Conservation (phyloP, 768 basidiomycete genomes). For the Pleurotus eryngii region DNA sequence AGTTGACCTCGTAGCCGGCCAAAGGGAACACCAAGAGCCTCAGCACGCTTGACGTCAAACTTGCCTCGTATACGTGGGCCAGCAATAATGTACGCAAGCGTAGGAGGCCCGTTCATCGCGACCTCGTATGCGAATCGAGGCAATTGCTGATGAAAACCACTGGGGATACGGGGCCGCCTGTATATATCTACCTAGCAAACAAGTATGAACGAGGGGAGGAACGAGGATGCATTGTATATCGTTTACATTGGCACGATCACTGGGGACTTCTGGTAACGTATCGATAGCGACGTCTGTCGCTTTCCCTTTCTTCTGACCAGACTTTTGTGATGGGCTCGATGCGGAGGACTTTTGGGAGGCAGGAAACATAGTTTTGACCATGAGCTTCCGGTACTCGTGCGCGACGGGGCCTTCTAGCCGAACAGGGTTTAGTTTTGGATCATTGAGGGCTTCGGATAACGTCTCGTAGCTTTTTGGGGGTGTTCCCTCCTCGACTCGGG, state of each 20-base stretch:
- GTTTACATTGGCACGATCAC: not conserved
- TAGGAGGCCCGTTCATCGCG: conserved; percentile 23
- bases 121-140: conserved; percentile 28
- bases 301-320: conserved; percentile 10
- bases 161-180: conserved; percentile 24
- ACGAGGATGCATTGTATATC: conserved; percentile 1
- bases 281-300: conserved; percentile 10
- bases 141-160: conserved; percentile 34
- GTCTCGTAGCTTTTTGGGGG: conserved; percentile 10
- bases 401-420: conserved; percentile 42
- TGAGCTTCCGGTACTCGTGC: conserved; percentile 50
- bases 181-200: conserved; percentile 24
- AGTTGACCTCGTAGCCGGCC: conserved; percentile 59
- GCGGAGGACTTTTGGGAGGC: conserved; percentile 25
- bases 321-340: conserved; percentile 8
- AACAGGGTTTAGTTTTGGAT: conserved; percentile 25
- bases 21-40: conserved; percentile 55
- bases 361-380: conserved; percentile 65
- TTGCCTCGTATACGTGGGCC: conserved; percentile 59
- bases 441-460: conserved; percentile 10
- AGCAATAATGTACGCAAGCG: conserved; percentile 48
- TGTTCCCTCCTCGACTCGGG: conserved; percentile 15
- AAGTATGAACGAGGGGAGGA: not conserved
- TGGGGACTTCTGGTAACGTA: not conserved
- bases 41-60: conserved; percentile 68